Evolutionary conservation across 2,329 filamentous ascomycete species (phyloP), one percentile per base, ranked within the genome.

Genomic region (Thyridium curvatum): DNA sequence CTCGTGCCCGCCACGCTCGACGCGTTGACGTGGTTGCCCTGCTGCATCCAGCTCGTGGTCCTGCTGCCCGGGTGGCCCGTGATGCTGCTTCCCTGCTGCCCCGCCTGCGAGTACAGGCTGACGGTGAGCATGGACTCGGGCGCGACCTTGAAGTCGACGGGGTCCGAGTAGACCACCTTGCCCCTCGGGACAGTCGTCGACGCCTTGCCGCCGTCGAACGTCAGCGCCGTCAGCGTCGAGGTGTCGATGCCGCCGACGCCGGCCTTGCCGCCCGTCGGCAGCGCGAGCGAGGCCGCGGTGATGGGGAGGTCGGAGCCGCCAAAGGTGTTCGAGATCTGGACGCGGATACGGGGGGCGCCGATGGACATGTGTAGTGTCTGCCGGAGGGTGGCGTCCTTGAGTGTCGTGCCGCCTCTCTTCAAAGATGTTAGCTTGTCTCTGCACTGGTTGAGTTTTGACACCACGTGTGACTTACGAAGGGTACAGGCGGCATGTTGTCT

Each of bases 251-350:
- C 61, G 29, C 68, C 64, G 2, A 69, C 66, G 5, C 77, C 79
- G 10, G 74, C 68, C 4, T 65, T 66, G 34, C 74, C 72, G 28
- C 71, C 71, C 4, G 60, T 50, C 0, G 81, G 71, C 0, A 80
- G 59, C 1, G 77, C 74, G 6, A 85, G 55, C 0, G 76, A 74
- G 1, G 74, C 74, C 2, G 69, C 68, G 0, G 74, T 78, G 46
- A 85, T 74, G 33, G 74, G 69, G 3, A 85, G 62, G 45, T 77
- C 70, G 29, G 69, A 76, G 2, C 66, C 55, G 3, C 82, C 79
- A 46, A 85, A 84, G 1, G 71, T 74, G 52, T 86, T 85, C 32
- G 78, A 82, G 37, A 85, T 65, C 34, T 76, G 73, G 29, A 85
- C 58, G 9, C 81, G 75, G 44, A 84, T 68, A 16, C 74, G 67